A percentile compares a stretch with the other conserved stretches of the same genome.
These are phyloP conservation scores for Cicer cuneatum DNA, from an alignment of 306 rosid species.

Conservation along the genomic window DNA sequence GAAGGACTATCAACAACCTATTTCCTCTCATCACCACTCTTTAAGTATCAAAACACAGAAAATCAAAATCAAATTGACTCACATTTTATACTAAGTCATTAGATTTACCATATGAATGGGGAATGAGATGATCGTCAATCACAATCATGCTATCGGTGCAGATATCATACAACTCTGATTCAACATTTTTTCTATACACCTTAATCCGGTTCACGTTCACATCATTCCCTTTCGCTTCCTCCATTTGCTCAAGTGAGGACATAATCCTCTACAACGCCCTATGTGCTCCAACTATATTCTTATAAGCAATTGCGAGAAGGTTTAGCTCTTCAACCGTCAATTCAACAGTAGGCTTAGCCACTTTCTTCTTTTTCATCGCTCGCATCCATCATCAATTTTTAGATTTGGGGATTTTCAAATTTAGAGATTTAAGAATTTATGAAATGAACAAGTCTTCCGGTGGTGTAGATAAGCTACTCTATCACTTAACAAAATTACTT, in stretches of 20 bases:
- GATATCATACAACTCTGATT: conserved; percentile 56
- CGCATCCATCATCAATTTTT: too few species aligned
- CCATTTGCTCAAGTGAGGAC: conserved; percentile 62
- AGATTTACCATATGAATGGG: conserved; percentile 50
- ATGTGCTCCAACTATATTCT: conserved; percentile 63
- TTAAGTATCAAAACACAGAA: conserved; percentile 37
- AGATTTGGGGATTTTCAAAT: too few species aligned
- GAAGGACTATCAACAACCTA: conserved; percentile 69
- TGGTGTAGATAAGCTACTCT: too few species aligned
- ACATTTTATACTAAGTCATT: conserved; percentile 64
- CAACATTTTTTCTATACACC: conserved; percentile 58
- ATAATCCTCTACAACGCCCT: conserved; percentile 70
- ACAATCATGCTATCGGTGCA: conserved; percentile 59
- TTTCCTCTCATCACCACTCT: conserved; percentile 57
- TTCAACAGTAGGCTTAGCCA: conserved; percentile 63
- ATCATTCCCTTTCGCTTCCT: conserved; percentile 61
- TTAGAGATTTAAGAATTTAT: too few species aligned
- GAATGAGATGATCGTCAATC: conserved; percentile 61
- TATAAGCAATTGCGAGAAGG: conserved; percentile 61
- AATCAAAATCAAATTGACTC: conserved; percentile 12
- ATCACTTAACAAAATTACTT: too few species aligned
- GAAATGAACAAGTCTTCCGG: too few species aligned
- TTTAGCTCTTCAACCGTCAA: conserved; percentile 65
- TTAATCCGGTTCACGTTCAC: conserved; percentile 52
- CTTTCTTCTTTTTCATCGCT: conserved; percentile 41